Evolutionary conservation across 1,284 basidiomycete species (phyloP).

Genomic region (Apiotrichum laibachii): DNA sequence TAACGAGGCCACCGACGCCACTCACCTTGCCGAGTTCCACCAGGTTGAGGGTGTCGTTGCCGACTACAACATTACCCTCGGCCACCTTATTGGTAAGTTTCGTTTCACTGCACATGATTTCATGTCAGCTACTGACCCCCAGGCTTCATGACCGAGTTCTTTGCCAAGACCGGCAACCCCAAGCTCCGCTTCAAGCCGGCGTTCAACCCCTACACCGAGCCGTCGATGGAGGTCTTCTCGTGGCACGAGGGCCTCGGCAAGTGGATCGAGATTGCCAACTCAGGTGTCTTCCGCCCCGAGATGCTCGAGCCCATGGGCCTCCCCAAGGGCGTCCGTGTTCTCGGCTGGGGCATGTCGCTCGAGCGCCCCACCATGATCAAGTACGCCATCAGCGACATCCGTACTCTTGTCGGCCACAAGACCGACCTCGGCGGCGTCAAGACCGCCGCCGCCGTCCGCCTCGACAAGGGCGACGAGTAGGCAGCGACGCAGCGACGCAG

Average conservation of each 20-base stretch:
- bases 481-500: background rate
- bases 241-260: conserved; percentile 92
- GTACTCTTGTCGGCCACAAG: conserved; percentile 96
- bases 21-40: conserved; percentile 99
- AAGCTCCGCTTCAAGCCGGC: conserved; percentile 91
- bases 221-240: conserved; percentile 98
- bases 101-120: no score
- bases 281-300: conserved; percentile 99
- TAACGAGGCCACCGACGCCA: conserved; percentile 98
- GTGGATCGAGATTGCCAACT: conserved; percentile 86
- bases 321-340: conserved; percentile 92
- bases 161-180: conserved; percentile 94
- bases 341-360: conserved; percentile 93
- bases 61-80: conserved; percentile 89
- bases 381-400: conserved; percentile 89
- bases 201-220: conserved; percentile 82
- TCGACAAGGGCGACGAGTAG: conserved; percentile 55
- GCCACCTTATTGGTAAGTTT: conserved; percentile 82
- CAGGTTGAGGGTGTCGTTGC: conserved; percentile 99
- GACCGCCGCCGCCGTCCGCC: conserved; percentile 82
- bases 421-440: conserved; percentile 85
- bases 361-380: conserved; percentile 99
- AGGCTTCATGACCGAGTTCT: conserved; percentile 99
- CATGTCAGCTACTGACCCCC: conserved; percentile 1
- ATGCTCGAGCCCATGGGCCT: conserved; percentile 99